Base-by-base conservation (phyloP, 2,329 filamentous ascomycete species). In the Cytospora leucostoma region DNA sequence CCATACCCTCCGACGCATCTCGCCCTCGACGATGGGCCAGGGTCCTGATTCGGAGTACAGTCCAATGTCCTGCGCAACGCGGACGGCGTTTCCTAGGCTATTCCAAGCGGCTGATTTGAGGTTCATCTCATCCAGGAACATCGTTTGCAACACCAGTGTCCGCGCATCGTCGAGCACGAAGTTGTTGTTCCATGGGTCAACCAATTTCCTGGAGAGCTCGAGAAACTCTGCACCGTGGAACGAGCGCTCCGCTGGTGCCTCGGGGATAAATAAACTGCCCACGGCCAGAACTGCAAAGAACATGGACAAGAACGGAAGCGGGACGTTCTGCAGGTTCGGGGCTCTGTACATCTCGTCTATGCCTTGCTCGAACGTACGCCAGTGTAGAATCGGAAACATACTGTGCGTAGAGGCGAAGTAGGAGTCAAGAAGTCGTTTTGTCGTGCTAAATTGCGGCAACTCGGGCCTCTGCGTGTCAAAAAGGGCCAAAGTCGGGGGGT, bases 1-100 rank as follows among this genome's bases (percentile, higher is more conserved):
- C 94, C 94, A 99, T 2, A 95, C 86, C 61, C 93, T 84, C 65
- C 91, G 87, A 61, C 93, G 87, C 86, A 94, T 93, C 75, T 98
- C 94, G 12, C 85, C 85, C 70, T 97, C 93, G 15, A 96, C 80
- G 1, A 87, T 82, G 2, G 90, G 84, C 82, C 89, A 92, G 0
- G 88, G 83, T 0, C 88, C 89, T 1, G 86, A 85, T 70, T 96
- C 91, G 7, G 85, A 79, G 70, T 97, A 89, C 11, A 98, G 80
- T 0, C 91, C 91, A 53, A 97, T 81, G 68, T 95, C 91, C 73
- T 98, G 94, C 0, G 90, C 90, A 59, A 90, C 88, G 56, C 91
- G 84, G 27, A 96, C 87, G 0, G 93, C 90, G 40, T 84, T 88
- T 1, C 91, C 92, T 27, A 97, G 80, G 91, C 92, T 97, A 19